A percentile compares a stretch with the other conserved stretches of the same genome.
Evolutionary conservation across 1,284 basidiomycete species (phyloP).

Genomic region (Athelia sp.): DNA sequence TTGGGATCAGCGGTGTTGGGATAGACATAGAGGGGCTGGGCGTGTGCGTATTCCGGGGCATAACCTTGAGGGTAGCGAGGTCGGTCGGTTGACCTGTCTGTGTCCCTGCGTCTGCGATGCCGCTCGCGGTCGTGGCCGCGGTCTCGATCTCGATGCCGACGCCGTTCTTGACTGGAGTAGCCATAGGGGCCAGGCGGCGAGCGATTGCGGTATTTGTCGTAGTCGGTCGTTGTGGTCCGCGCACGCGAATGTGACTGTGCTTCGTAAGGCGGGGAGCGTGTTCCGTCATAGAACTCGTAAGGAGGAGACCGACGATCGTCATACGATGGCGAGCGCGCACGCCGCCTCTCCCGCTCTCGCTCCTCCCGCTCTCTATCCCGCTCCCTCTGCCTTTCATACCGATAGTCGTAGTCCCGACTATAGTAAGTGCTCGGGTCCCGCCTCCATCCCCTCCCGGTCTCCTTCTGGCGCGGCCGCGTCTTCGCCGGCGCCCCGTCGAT

Average conservation of each 20-base stretch:
- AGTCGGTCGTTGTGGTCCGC: too few species aligned
- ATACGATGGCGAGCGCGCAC: neutral
- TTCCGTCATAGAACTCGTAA: neutral
- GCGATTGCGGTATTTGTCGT: too few species aligned
- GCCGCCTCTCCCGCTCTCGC: neutral
- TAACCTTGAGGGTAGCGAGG: neutral
- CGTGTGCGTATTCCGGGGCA: neutral
- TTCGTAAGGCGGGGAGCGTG: neutral
- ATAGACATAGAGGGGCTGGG: neutral
- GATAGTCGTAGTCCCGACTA: neutral
- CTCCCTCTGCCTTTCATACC: neutral
- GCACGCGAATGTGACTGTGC: neutral
- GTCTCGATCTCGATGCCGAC: too few species aligned
- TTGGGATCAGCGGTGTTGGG: neutral
- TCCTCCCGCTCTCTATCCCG: neutral
- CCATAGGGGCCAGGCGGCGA: too few species aligned
- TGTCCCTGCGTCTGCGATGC: too few species aligned
- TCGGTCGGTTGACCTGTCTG: too few species aligned
- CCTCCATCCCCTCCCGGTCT: neutral
- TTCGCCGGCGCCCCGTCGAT: neutral
- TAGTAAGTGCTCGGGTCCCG: too few species aligned
- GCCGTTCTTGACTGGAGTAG: too few species aligned
- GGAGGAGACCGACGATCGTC: neutral
- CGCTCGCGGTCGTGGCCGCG: too few species aligned
- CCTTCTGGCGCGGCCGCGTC: neutral